Conservation (phyloP, 78 protist species). For the Monocercomonoides exilis region DNA sequence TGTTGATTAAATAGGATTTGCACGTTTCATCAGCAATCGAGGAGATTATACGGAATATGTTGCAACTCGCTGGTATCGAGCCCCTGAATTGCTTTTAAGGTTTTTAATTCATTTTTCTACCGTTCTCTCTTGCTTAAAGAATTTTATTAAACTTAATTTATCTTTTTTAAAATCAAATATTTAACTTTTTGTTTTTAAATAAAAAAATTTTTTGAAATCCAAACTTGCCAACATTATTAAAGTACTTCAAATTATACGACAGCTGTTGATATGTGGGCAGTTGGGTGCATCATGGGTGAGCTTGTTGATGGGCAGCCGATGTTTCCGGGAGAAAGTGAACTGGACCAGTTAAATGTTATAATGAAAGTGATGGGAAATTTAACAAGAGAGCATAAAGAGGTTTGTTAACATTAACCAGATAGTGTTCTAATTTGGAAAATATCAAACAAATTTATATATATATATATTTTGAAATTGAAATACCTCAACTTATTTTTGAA, state of each 20-base stretch:
- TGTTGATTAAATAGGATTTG: background rate
- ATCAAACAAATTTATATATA: background rate
- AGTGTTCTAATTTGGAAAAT: background rate
- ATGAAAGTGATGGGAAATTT: constrained; percentile 36
- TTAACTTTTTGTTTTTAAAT: too few species aligned
- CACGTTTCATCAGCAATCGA: background rate
- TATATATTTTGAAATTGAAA: background rate
- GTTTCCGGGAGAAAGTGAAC: constrained; percentile 63
- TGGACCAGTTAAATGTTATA: constrained; percentile 55
- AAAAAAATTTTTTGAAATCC: too few species aligned
- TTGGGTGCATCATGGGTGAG: constrained; percentile 66
- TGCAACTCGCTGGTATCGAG: constrained; percentile 76
- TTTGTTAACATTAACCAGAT: too few species aligned
- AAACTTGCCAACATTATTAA: too few species aligned
- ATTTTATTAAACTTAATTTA: too few species aligned
- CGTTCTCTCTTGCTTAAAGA: too few species aligned
- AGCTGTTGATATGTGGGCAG: constrained; percentile 58
- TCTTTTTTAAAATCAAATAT: too few species aligned
- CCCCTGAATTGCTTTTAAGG: constrained; percentile 54
- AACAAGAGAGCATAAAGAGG: background rate
- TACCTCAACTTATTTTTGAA: background rate
- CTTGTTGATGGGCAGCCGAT: constrained; percentile 53
- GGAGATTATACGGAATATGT: constrained; percentile 62
- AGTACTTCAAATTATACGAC: constrained; percentile 28
- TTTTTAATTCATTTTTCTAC: too few species aligned